phyloP scores from a whole-genome alignment of 164 flowering plant species.

The Liriodendron chinense region DNA sequence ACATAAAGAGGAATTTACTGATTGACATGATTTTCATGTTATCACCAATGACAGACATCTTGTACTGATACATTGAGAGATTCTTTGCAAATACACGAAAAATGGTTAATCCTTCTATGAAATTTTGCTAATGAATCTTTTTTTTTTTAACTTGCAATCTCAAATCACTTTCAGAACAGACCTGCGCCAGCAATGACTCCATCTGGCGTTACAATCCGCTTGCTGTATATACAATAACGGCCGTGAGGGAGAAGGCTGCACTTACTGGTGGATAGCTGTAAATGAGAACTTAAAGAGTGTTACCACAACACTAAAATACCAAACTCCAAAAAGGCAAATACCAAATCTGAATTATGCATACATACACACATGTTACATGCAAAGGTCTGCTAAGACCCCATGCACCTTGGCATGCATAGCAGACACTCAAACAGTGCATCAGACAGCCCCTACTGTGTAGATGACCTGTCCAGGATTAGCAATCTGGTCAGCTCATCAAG shows the following conservation, averaged over 20 bases:
- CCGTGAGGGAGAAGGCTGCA: constrained; percentile 79
- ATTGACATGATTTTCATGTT: background rate
- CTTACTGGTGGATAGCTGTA: constrained; percentile 35
- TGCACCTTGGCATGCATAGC: background rate
- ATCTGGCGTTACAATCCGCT: constrained; percentile 69
- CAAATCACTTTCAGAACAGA: constrained; percentile 20
- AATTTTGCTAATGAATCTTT: too few species aligned
- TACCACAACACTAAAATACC: too few species aligned
- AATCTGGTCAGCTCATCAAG: background rate
- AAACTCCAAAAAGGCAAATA: too few species aligned
- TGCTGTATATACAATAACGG: constrained; percentile 80
- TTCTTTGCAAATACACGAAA: background rate
- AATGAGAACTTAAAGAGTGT: constrained; percentile 6
- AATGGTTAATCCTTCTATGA: background rate
- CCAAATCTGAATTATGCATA: background rate
- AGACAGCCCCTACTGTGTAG: too few species aligned
- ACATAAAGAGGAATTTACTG: too few species aligned
- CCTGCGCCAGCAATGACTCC: constrained; percentile 91
- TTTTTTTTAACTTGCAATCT: background rate
- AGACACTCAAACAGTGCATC: background rate
- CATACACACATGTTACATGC: background rate
- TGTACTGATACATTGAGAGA: background rate
- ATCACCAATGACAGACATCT: background rate
- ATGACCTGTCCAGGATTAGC: too few species aligned
- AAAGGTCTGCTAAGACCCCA: background rate